A percentile compares a stretch with the other conserved stretches of the same genome.
Evolutionary conservation across 495 filamentous ascomycete genomes (phyloP).

Genomic region (Talaromyces nanjingensis): DNA sequence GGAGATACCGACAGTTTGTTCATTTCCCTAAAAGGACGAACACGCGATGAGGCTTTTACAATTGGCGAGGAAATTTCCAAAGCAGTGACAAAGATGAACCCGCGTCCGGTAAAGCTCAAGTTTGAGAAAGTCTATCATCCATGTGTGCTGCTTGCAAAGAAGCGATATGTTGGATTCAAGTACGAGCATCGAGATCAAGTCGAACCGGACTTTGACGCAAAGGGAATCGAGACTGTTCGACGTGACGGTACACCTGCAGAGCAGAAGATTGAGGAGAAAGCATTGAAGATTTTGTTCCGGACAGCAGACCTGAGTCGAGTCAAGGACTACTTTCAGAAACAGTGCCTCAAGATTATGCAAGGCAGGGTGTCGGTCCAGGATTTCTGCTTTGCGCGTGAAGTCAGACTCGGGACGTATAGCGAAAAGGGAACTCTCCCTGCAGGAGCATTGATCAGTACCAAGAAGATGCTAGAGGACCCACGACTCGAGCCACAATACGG

Average conservation of each 20-base stretch:
- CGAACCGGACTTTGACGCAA: conserved; percentile 91
- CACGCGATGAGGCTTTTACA: conserved; percentile 78
- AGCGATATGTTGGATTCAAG: conserved; percentile 96
- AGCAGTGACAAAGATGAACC: conserved; percentile 82
- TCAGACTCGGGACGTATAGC: conserved; percentile 85
- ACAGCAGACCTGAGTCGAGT: conserved; percentile 85
- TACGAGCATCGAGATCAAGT: conserved; percentile 74
- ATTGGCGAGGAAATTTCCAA: conserved; percentile 92
- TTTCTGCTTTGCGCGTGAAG: conserved; percentile 90
- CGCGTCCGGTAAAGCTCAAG: conserved; percentile 88
- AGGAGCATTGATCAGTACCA: conserved; percentile 79
- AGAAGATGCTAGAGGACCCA: conserved; percentile 77
- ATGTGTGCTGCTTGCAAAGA: conserved; percentile 90
- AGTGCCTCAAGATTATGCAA: conserved; percentile 90
- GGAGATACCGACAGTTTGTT: conserved; percentile 98
- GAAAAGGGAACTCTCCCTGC: conserved; percentile 72
- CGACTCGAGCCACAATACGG: conserved; percentile 90
- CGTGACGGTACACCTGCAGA: conserved; percentile 92
- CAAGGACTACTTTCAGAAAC: conserved; percentile 82
- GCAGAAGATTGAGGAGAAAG: conserved; percentile 96
- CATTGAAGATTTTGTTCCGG: conserved; percentile 80
- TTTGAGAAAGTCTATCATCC: conserved; percentile 98
- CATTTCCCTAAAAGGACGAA: conserved; percentile 80
- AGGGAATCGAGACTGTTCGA: conserved; percentile 94
- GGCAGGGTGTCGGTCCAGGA: conserved; percentile 86